Evolutionary conservation across 495 filamentous ascomycete species (phyloP).

Genomic region (Podospora appendiculata): DNA sequence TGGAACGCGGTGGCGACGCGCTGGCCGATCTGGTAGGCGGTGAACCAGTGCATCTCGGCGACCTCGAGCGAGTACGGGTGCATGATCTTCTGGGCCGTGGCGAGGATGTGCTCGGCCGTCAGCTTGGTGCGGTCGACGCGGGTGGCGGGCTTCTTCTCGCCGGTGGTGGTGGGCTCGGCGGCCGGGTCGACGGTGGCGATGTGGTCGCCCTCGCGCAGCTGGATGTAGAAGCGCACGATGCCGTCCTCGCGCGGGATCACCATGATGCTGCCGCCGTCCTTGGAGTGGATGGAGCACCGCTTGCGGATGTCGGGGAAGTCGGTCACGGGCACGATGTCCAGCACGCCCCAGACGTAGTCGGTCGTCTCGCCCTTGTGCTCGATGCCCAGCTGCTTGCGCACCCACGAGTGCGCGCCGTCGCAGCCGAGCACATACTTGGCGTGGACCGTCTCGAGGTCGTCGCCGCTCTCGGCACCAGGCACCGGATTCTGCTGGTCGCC

Average conservation of each 20-base stretch:
- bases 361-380: background rate
- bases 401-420: constrained; percentile 1
- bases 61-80: background rate
- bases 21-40: constrained; percentile 50
- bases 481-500: background rate
- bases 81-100: background rate
- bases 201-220: background rate
- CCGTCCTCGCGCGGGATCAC: background rate
- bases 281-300: background rate
- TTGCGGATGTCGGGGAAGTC: background rate
- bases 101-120: background rate
- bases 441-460: background rate
- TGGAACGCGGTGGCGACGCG: constrained; percentile 47
- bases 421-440: background rate
- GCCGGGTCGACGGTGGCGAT: background rate
- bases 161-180: background rate
- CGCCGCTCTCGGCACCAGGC: background rate
- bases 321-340: constrained; percentile 1
- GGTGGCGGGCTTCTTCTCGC: background rate
- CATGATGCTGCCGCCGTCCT: background rate
- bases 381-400: constrained; percentile 1
- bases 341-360: background rate
- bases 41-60: constrained; percentile 39
- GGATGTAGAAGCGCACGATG: background rate
- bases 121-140: background rate